phyloP scores from a whole-genome alignment of 1,284 basidiomycete genomes.

The Fereydounia khargensis region DNA sequence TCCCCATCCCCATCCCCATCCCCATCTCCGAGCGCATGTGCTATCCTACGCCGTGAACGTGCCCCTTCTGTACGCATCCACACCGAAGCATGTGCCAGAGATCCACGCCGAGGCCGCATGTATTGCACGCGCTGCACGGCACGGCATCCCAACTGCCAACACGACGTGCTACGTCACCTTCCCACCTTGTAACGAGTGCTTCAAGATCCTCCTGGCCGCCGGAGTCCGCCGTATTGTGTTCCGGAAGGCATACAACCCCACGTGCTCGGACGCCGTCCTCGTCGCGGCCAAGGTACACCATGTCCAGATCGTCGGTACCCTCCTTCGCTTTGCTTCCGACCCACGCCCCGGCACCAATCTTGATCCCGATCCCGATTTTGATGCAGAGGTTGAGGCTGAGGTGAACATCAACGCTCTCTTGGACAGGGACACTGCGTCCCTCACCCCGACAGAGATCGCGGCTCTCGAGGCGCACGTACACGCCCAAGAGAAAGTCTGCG shows the following conservation, averaged over 20 bases:
- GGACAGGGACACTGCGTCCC: no score
- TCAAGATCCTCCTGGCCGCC: constrained; percentile 20
- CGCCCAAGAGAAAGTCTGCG: no score
- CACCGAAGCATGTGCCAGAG: constrained; percentile 13
- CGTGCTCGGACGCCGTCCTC: neutral
- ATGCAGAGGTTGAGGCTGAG: no score
- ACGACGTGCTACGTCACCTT: constrained; percentile 42
- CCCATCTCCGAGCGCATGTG: neutral
- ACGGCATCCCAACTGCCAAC: constrained; percentile 9
- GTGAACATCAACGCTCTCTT: no score
- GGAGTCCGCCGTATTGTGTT: constrained; percentile 30
- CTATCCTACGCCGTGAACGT: constrained; percentile 32
- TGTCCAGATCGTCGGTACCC: neutral
- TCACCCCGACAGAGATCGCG: no score
- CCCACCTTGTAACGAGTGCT: constrained; percentile 35
- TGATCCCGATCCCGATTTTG: no score
- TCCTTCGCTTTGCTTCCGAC: no score
- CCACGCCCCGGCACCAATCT: no score
- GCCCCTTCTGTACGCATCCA: constrained; percentile 5
- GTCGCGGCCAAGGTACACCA: constrained; percentile 3
- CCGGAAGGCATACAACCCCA: neutral
- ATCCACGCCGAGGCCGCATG: constrained; percentile 40
- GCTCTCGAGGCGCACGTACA: no score
- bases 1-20: neutral
- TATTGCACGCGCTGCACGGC: constrained; percentile 23